Conservation (phyloP, 306 rosid genomes). For the Rosa persica region DNA sequence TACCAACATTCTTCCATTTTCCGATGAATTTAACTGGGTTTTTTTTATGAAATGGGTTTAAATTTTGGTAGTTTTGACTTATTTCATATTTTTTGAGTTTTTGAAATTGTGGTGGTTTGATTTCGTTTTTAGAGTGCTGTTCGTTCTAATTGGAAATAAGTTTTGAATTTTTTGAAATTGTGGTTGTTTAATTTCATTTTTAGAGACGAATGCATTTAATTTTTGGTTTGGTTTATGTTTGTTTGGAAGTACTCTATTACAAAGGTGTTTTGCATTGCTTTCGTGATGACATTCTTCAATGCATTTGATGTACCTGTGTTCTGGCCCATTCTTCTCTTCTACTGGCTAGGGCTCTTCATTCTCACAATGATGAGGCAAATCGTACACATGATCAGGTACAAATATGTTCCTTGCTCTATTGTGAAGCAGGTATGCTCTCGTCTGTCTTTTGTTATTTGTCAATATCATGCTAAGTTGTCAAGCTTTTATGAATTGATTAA, state of each 20-base stretch:
- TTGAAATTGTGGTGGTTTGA: background rate
- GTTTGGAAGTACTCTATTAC: slow-evolving; percentile 75
- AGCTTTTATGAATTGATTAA: slow-evolving; percentile 12
- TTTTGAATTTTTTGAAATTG: too few relatives aligned
- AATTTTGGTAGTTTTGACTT: slow-evolving; percentile 60
- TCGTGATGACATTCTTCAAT: slow-evolving; percentile 72
- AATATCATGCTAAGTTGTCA: background rate
- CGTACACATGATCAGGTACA: slow-evolving; percentile 89
- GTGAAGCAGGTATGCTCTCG: slow-evolving; percentile 77
- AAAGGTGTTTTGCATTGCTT: slow-evolving; percentile 87
- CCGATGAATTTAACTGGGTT: too few relatives aligned
- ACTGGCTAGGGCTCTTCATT: slow-evolving; percentile 77
- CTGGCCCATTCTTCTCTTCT: slow-evolving; percentile 96
- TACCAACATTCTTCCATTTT: too few relatives aligned
- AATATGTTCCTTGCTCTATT: slow-evolving; percentile 89
- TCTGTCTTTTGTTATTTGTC: background rate
- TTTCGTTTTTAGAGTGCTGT: too few relatives aligned
- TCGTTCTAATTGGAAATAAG: too few relatives aligned
- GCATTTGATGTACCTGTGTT: slow-evolving; percentile 83
- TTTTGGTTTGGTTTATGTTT: slow-evolving; percentile 24
- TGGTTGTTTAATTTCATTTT: too few relatives aligned
- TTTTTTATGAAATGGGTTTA: too few relatives aligned
- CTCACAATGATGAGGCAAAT: slow-evolving; percentile 96
- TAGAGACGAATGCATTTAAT: background rate
- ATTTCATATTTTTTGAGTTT: background rate